Percentiles rank a stretch among this genome's conserved stretches.
Evolutionary conservation across 345 rosid genomes (phyloP).

Genomic region (Syzygium grande): DNA sequence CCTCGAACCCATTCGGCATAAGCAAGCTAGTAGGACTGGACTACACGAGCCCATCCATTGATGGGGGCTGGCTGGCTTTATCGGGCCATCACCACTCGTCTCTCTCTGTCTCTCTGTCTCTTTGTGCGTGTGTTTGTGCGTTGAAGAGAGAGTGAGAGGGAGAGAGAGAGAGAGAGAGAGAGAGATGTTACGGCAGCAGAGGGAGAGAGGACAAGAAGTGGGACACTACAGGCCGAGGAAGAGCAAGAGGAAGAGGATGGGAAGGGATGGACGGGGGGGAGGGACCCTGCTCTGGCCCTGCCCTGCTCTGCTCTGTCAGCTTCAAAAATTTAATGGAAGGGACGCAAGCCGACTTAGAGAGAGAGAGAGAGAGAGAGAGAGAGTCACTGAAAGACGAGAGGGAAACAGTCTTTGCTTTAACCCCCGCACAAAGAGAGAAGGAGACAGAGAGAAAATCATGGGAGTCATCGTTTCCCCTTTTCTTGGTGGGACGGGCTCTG

Average conservation of each 20-base stretch:
- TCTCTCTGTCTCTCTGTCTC: neutral
- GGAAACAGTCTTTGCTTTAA: neutral
- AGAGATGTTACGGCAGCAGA: neutral
- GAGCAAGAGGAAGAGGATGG: neutral
- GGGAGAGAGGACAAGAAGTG: neutral
- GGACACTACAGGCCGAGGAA: neutral
- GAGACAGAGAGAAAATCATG: neutral
- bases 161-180: neutral
- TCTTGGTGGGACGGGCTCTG: neutral
- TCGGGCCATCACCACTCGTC: neutral
- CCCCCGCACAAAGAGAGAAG: neutral
- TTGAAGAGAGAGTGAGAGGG: neutral
- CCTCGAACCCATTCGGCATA: neutral
- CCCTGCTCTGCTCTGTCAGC: neutral
- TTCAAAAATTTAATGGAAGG: neutral
- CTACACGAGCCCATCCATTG: neutral
- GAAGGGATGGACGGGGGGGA: neutral
- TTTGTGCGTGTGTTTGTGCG: neutral
- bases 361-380: neutral
- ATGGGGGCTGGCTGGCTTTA: neutral
- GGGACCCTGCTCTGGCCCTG: neutral
- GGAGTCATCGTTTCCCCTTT: neutral
- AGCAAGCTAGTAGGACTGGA: neutral
- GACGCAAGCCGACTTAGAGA: neutral
- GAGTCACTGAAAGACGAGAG: neutral